Percentiles rank a stretch among this genome's conserved stretches.
phyloP scores from a whole-genome alignment of 257 asterid genomes.

The Eucommia ulmoides region DNA sequence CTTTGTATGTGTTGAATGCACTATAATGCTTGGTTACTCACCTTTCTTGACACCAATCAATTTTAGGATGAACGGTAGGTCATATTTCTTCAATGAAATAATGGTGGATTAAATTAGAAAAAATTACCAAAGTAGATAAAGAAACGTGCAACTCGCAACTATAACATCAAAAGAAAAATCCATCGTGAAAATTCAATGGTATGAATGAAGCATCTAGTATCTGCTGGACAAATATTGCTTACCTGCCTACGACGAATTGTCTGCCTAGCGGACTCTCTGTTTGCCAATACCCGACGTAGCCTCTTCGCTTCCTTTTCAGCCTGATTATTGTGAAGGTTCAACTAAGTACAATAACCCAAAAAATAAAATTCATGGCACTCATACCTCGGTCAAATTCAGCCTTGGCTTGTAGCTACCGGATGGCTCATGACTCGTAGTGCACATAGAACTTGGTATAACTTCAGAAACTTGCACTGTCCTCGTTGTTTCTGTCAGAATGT shows the following conservation, averaged over 20 bases:
- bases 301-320: conserved; percentile 55
- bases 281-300: conserved; percentile 57
- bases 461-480: conserved; percentile 8
- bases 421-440: conserved; percentile 12
- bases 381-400: conserved; percentile 44
- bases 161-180: too few relatives aligned
- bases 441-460: conserved; percentile 8
- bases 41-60: too few relatives aligned
- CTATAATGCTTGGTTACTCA: too few relatives aligned
- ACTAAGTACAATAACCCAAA: background rate
- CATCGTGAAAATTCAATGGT: too few relatives aligned
- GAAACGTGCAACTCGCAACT: too few relatives aligned
- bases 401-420: conserved; percentile 21
- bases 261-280: conserved; percentile 88
- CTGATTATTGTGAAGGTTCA: conserved; percentile 19
- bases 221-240: background rate
- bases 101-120: too few relatives aligned
- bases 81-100: too few relatives aligned
- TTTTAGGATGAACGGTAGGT: too few relatives aligned
- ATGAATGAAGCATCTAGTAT: too few relatives aligned
- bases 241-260: conserved; percentile 90
- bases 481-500: too few relatives aligned
- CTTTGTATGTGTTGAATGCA: too few relatives aligned
- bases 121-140: too few relatives aligned
- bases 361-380: background rate